A percentile compares a stretch with the other conserved stretches of the same genome.
phyloP scores from a whole-genome alignment of 2,329 filamentous ascomycete species.

The Helotiales sp. region DNA sequence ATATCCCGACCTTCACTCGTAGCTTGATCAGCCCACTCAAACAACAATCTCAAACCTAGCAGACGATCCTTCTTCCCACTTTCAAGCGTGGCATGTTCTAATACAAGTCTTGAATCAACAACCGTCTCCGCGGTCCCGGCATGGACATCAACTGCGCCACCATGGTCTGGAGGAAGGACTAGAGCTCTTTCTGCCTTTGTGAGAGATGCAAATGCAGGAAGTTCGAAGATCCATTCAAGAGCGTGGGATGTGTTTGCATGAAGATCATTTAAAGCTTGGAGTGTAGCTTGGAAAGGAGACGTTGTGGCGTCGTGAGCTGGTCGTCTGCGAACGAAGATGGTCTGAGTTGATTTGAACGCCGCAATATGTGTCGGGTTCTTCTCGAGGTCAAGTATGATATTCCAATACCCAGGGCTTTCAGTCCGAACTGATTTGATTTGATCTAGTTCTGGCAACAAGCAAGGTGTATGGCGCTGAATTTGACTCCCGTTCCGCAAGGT shows the following conservation, averaged over 20 bases:
- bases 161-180: slow-evolving; percentile 45
- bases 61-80: slow-evolving; percentile 56
- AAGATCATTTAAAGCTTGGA: slow-evolving; percentile 62
- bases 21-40: slow-evolving; percentile 62
- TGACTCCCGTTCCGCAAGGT: slow-evolving; percentile 30
- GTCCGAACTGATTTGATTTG: slow-evolving; percentile 50
- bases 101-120: slow-evolving; percentile 60
- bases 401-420: slow-evolving; percentile 62
- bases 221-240: slow-evolving; percentile 65
- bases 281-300: slow-evolving; percentile 61
- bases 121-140: slow-evolving; percentile 56
- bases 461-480: slow-evolving; percentile 36
- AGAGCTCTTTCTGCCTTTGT: slow-evolving; percentile 58
- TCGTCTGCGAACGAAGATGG: slow-evolving; percentile 62
- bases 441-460: slow-evolving; percentile 47
- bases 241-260: slow-evolving; percentile 46
- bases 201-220: slow-evolving; percentile 52
- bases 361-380: slow-evolving; percentile 54
- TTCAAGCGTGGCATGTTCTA: slow-evolving; percentile 49
- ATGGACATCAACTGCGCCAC: slow-evolving; percentile 43
- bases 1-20: slow-evolving; percentile 41
- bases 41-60: slow-evolving; percentile 62
- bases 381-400: slow-evolving; percentile 64
- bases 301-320: slow-evolving; percentile 53
- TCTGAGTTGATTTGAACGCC: slow-evolving; percentile 61